Conservation (phyloP, 768 basidiomycete species). For the Leccinum boreale region DNA sequence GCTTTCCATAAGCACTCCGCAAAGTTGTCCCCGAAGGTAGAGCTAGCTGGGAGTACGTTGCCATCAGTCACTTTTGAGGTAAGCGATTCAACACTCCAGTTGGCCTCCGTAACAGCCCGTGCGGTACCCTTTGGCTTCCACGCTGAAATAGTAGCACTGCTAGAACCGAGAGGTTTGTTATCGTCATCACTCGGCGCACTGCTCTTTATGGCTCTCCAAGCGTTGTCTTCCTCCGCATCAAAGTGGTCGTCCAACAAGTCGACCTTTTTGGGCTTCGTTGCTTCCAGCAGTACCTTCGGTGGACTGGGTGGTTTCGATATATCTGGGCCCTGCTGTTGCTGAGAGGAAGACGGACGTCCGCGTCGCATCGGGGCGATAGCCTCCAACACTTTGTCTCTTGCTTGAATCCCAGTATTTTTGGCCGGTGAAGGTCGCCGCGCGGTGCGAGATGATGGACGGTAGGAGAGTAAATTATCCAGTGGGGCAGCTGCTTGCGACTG, state of each 20-base stretch:
- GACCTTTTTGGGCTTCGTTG: constrained; percentile 14
- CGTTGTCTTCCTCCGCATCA: constrained; percentile 41
- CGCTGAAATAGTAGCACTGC: constrained; percentile 17
- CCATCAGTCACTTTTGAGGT: constrained; percentile 22
- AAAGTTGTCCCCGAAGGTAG: constrained; percentile 66
- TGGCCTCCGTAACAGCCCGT: constrained; percentile 30
- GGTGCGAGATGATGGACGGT: constrained; percentile 25
- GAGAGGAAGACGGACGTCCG: constrained; percentile 51
- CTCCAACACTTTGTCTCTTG: constrained; percentile 74
- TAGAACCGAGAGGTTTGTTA: constrained; percentile 24
- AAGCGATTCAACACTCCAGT: constrained; percentile 39
- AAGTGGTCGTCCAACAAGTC: constrained; percentile 40
- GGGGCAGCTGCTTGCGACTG: constrained; percentile 27
- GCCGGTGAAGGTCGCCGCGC: constrained; percentile 17
- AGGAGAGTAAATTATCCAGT: constrained; percentile 40
- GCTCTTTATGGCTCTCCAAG: constrained; percentile 44
- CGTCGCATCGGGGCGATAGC: constrained; percentile 78
- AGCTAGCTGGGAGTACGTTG: constrained; percentile 21
- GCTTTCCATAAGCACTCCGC: constrained; percentile 53
- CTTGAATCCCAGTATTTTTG: constrained; percentile 57
- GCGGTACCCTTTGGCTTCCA: constrained; percentile 29
- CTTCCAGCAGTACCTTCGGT: constrained; percentile 10
- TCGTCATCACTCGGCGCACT: constrained; percentile 12
- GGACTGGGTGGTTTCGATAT: constrained; percentile 25
- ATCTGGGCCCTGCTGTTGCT: constrained; percentile 36